Evolutionary conservation across 2,329 filamentous ascomycete genomes (phyloP).

Genomic region (Sarocladiaceae sp.): DNA sequence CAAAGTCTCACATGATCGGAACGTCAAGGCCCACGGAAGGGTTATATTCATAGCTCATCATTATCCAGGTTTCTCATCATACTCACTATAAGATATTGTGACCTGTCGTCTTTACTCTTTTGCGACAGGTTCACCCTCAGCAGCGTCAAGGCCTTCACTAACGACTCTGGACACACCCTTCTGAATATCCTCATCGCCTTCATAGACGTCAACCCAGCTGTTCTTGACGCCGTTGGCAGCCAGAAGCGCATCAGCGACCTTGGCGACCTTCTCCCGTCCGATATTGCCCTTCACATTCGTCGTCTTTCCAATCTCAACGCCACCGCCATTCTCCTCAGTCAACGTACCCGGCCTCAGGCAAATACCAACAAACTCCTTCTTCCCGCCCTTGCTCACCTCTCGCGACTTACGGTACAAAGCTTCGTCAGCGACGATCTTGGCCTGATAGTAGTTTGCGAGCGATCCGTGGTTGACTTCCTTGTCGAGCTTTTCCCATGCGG

Average conservation of each 20-base stretch:
- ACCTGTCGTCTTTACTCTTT: conserved; percentile 16
- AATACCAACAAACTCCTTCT: conserved; percentile 41
- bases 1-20: not conserved
- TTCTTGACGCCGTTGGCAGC: conserved; percentile 42
- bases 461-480: conserved; percentile 31
- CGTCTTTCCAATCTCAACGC: conserved; percentile 44
- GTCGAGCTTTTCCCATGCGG: conserved; percentile 43
- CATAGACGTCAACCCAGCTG: conserved; percentile 51
- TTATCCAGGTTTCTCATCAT: not conserved
- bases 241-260: conserved; percentile 51
- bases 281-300: conserved; percentile 33
- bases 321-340: conserved; percentile 43
- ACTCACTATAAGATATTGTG: too few species aligned
- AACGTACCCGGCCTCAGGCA: conserved; percentile 49
- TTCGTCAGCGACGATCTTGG: conserved; percentile 58
- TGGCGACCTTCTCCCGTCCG: conserved; percentile 57
- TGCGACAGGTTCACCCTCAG: conserved; percentile 46
- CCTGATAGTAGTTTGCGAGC: conserved; percentile 53
- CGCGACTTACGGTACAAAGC: conserved; percentile 45
- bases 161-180: conserved; percentile 45
- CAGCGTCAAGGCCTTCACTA: conserved; percentile 43
- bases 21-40: not conserved
- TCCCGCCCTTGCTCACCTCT: conserved; percentile 22
- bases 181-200: conserved; percentile 45
- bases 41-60: conserved; percentile 2